A percentile compares a stretch with the other conserved stretches of the same genome.
These are phyloP conservation scores for Fusarium dimerum DNA, from an alignment of 2,329 filamentous ascomycete genomes.

Conservation along the genomic window DNA sequence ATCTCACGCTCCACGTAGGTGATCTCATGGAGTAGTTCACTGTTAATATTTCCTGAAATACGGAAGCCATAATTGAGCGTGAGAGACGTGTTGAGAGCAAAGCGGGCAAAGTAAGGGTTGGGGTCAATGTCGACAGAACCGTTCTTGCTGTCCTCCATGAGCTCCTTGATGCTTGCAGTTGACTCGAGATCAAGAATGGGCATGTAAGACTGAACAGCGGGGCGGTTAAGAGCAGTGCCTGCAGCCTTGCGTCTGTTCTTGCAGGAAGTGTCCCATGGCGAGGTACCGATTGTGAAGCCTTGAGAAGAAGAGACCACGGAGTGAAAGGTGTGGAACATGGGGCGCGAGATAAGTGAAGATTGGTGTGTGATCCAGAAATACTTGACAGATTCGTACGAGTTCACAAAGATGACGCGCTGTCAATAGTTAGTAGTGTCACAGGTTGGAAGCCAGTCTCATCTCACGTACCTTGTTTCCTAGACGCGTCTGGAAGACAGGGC, in stretches of 20 bases:
- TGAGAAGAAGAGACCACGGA: conserved; percentile 75
- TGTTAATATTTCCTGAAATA: conserved; percentile 69
- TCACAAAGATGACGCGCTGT: conserved; percentile 73
- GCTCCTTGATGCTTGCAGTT: conserved; percentile 69
- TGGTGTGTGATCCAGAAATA: conserved; percentile 79
- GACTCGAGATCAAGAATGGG: conserved; percentile 80
- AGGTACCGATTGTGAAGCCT: conserved; percentile 81
- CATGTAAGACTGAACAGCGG: conserved; percentile 77
- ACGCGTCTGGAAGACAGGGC: conserved; percentile 65
- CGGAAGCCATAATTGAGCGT: conserved; percentile 80
- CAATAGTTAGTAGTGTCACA: background rate
- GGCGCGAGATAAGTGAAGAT: conserved; percentile 74
- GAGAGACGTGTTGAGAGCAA: conserved; percentile 74
- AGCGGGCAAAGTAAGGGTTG: conserved; percentile 71
- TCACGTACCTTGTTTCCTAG: conserved; percentile 64
- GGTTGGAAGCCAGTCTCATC: background rate
- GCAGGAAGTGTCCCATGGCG: conserved; percentile 81
- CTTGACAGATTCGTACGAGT: conserved; percentile 73
- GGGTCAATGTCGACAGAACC: conserved; percentile 69
- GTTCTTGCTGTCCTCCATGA: conserved; percentile 63
- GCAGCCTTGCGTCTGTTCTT: conserved; percentile 77
- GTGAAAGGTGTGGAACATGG: conserved; percentile 80
- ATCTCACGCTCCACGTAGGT: conserved; percentile 74
- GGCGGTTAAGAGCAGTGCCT: conserved; percentile 75
- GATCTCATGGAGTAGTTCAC: conserved; percentile 70